These are phyloP conservation scores for Hyaloscypha variabilis DNA, from an alignment of 495 filamentous ascomycete genomes.

Conservation along the genomic window DNA sequence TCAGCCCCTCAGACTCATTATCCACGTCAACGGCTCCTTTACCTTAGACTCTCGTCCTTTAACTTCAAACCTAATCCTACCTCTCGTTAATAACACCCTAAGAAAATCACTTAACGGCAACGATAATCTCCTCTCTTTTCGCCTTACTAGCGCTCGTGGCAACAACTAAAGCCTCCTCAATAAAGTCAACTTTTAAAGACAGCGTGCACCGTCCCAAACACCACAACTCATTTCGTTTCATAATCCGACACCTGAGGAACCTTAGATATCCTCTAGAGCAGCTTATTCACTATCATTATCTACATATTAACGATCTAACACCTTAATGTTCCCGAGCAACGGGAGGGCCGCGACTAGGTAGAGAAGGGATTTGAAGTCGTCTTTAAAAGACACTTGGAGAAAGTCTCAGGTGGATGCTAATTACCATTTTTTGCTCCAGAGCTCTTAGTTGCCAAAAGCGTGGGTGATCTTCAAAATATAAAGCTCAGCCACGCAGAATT, in stretches of 20 bases:
- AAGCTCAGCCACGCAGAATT: conserved; percentile 9
- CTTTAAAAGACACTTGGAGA: neutral
- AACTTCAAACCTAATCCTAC: neutral
- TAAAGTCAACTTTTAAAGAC: neutral
- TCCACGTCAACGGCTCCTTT: neutral
- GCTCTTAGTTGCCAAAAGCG: conserved; percentile 17
- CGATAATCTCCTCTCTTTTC: neutral
- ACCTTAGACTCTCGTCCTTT: neutral
- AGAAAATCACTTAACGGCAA: neutral
- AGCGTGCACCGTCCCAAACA: neutral
- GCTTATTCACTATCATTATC: conserved; percentile 30
- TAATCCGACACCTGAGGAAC: conserved; percentile 1
- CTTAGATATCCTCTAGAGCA: conserved; percentile 17
- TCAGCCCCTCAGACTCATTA: neutral
- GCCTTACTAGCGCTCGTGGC: neutral
- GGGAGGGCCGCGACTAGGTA: neutral
- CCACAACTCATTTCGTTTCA: conserved; percentile 2
- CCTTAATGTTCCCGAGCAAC: conserved; percentile 28
- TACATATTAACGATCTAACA: conserved; percentile 35
- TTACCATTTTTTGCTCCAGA: conserved; percentile 35
- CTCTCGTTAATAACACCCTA: neutral
- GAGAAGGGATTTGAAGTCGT: neutral
- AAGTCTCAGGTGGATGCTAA: conserved; percentile 31
- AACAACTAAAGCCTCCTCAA: neutral
- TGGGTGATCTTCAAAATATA: conserved; percentile 11